A percentile compares a stretch with the other conserved stretches of the same genome.
Conservation (phyloP, 2,329 filamentous ascomycete species). For the Arachnomyces sp. region DNA sequence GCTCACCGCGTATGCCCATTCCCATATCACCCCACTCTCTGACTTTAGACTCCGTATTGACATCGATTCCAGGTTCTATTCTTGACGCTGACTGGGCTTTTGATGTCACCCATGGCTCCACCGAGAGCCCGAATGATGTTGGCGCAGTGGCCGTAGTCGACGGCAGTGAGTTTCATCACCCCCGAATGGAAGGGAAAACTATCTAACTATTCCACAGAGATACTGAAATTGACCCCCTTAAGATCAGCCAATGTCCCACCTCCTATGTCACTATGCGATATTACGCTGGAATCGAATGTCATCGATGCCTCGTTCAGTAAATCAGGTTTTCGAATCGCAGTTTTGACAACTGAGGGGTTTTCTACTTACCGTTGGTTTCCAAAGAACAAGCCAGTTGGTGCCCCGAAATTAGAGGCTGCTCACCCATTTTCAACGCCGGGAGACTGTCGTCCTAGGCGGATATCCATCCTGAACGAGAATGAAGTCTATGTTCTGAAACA, state of each 20-base stretch:
- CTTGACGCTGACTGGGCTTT: slow-evolving; percentile 62
- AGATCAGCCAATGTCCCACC: slow-evolving; percentile 79
- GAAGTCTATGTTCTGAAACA: slow-evolving; percentile 38
- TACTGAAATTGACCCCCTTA: slow-evolving; percentile 77
- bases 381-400: slow-evolving; percentile 32
- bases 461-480: slow-evolving; percentile 39
- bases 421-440: slow-evolving; percentile 25
- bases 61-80: slow-evolving; percentile 37
- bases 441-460: slow-evolving; percentile 34
- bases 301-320: slow-evolving; percentile 69
- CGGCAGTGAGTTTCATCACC: slow-evolving; percentile 47
- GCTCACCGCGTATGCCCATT: slow-evolving; percentile 39
- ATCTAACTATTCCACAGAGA: slow-evolving; percentile 33
- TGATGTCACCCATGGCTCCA: slow-evolving; percentile 60
- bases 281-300: slow-evolving; percentile 55
- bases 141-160: slow-evolving; percentile 80
- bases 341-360: slow-evolving; percentile 61
- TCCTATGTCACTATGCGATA: slow-evolving; percentile 78
- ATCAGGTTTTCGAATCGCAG: slow-evolving; percentile 58
- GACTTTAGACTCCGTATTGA: slow-evolving; percentile 3
- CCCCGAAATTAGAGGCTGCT: slow-evolving; percentile 32
- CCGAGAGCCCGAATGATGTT: slow-evolving; percentile 63
- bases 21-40: slow-evolving; percentile 5
- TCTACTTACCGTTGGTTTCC: slow-evolving; percentile 64
- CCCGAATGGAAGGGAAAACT: neutral